Base-by-base conservation (phyloP, 768 basidiomycete species). In the Tremella fuciformis region DNA sequence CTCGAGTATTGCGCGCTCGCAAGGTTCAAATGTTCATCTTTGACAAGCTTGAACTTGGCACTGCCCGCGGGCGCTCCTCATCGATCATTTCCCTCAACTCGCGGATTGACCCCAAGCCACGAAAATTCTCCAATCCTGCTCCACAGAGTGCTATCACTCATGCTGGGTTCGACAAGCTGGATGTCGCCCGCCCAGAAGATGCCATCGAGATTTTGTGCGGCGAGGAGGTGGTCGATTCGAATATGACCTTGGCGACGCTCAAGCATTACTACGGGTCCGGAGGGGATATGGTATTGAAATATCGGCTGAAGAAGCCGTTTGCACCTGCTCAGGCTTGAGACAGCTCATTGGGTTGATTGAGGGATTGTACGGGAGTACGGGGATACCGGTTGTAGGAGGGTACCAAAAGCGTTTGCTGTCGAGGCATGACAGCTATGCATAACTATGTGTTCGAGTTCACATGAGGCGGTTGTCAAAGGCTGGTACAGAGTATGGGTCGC, bases 231-330 rank as follows among this genome's bases (percentile, higher is more conserved):
- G 80, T 98, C 34, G 88, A 93, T 21, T 80, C 88, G 24, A 85
- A 86, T 63, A 91, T 94, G 85, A 93, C 89, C 4, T 82, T 99
- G 37, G 93, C 89, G 3, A 88, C 88, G 16, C 86, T 93, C 58
- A 85, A 90, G 60, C 91, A 93, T 75, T 96, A 73, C 46, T 73
- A 71, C 57, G 64, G 74, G 0, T 38, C 53, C 21, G 71, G 74
- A 18, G 73, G 72, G 48, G 77, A 78, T 63, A 71, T 77, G 58
- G 55, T 76, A 19, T 60, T 78, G 47, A 60, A 71, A 50, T 77
- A 77, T 55, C 51, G 76, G 13, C 54, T 69, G 51, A 76, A 73
- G 55, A 53, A 65, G 53, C 60, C 59, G 8, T 25, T 50, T 21
- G 48, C n/a, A 15, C 48, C 26, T 50, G 48, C 48, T 26, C n/a